Evolutionary conservation across 1,284 basidiomycete genomes (phyloP).

Genomic region (Malassezia japonica): DNA sequence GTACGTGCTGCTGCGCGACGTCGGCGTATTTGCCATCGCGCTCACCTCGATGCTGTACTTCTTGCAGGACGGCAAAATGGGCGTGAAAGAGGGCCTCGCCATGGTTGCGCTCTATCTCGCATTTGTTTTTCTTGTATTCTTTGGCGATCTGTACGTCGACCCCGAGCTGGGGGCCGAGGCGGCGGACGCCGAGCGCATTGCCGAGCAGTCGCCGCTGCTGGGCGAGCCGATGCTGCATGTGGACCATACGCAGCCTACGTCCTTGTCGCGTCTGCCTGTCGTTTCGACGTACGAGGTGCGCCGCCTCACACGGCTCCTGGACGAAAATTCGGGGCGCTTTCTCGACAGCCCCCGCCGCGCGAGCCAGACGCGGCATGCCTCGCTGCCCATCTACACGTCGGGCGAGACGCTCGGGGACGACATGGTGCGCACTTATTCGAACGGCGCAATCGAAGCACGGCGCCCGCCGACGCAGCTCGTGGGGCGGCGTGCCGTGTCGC

Average conservation of each 20-base stretch:
- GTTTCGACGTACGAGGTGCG: too few relatives aligned
- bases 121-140: slow-evolving; percentile 47
- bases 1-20: slow-evolving; percentile 77
- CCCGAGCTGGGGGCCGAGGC: slow-evolving; percentile 59
- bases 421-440: neutral
- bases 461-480: too few relatives aligned
- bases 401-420: neutral
- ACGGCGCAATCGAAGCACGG: too few relatives aligned
- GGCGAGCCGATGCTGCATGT: neutral
- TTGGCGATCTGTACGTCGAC: slow-evolving; percentile 53
- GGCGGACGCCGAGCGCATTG: slow-evolving; percentile 4
- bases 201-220: slow-evolving; percentile 1
- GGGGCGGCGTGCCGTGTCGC: too few relatives aligned
- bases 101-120: slow-evolving; percentile 67
- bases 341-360: too few relatives aligned
- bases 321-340: too few relatives aligned
- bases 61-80: slow-evolving; percentile 67
- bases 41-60: slow-evolving; percentile 65
- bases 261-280: too few relatives aligned
- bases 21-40: slow-evolving; percentile 79
- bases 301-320: too few relatives aligned
- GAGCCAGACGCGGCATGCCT: neutral
- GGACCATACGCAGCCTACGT: too few relatives aligned
- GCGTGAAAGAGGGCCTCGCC: slow-evolving; percentile 62
- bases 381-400: neutral